phyloP scores from a whole-genome alignment of 306 rosid genomes.

The Parietaria judaica region DNA sequence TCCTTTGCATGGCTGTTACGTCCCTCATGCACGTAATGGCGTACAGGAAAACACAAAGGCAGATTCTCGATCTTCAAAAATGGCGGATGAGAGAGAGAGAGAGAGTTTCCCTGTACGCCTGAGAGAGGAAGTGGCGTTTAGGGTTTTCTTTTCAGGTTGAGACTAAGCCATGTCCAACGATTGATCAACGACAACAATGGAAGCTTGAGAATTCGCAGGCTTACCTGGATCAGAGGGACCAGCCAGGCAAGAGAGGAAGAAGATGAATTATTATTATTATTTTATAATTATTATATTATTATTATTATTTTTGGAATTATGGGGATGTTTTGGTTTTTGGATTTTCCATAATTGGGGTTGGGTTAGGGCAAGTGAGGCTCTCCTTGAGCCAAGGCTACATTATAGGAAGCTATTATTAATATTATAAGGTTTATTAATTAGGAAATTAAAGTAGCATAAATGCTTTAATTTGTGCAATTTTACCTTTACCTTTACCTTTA shows the following conservation, averaged over 20 bases:
- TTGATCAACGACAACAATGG: slow-evolving; percentile 9
- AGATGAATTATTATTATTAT: neutral
- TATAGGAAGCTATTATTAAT: too few relatives aligned
- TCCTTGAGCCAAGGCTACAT: too few relatives aligned
- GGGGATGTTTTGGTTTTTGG: slow-evolving; percentile 8
- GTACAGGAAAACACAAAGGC: slow-evolving; percentile 39
- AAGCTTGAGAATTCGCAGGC: slow-evolving; percentile 13
- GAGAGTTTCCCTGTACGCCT: slow-evolving; percentile 39
- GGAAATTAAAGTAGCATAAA: too few relatives aligned
- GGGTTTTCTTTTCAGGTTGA: slow-evolving; percentile 5
- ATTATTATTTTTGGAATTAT: slow-evolving; percentile 5
- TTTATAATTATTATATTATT: slow-evolving; percentile 1
- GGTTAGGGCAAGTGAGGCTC: neutral
- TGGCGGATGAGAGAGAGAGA: too few relatives aligned
- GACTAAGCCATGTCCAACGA: slow-evolving; percentile 23
- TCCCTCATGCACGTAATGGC: slow-evolving; percentile 23
- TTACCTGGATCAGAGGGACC: slow-evolving; percentile 28
- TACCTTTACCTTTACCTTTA: too few relatives aligned
- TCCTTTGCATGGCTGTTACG: slow-evolving; percentile 22
- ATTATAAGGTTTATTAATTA: too few relatives aligned
- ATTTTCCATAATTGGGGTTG: slow-evolving; percentile 20
- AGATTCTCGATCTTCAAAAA: too few relatives aligned
- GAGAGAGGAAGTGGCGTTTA: slow-evolving; percentile 1
- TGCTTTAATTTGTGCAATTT: too few relatives aligned
- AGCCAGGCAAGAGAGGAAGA: slow-evolving; percentile 30